Evolutionary conservation across 495 filamentous ascomycete genomes (phyloP).

Genomic region (Podospora tetraspora): DNA sequence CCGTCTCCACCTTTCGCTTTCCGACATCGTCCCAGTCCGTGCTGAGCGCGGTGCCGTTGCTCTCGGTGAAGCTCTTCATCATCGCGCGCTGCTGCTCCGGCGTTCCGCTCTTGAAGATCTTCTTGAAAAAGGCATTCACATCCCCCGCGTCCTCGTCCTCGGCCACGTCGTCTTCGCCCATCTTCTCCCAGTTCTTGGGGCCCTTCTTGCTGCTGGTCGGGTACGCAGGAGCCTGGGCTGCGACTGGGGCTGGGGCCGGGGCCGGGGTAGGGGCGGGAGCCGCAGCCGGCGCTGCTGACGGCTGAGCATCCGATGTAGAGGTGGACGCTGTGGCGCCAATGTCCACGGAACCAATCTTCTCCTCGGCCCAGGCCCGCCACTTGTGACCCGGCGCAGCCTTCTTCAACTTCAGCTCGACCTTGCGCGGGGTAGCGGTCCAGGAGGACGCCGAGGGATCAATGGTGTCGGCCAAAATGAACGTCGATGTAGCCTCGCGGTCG

Average conservation of each 20-base stretch:
- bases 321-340: background rate
- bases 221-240: conserved; percentile 53
- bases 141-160: conserved; percentile 54
- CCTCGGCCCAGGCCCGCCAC: conserved; percentile 54
- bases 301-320: background rate
- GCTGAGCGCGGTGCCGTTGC: conserved; percentile 86
- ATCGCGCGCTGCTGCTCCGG: conserved; percentile 83
- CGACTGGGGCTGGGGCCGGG: background rate
- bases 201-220: conserved; percentile 83
- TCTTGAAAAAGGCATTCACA: conserved; percentile 88
- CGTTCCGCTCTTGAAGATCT: conserved; percentile 73
- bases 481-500: conserved; percentile 42
- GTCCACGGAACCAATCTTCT: conserved; percentile 18
- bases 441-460: conserved; percentile 58
- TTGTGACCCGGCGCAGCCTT: conserved; percentile 66
- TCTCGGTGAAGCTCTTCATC: conserved; percentile 96
- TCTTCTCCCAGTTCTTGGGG: conserved; percentile 87
- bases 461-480: conserved; percentile 60
- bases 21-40: conserved; percentile 89
- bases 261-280: background rate
- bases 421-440: conserved; percentile 64
- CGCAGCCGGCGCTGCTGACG: background rate
- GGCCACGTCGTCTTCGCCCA: conserved; percentile 47
- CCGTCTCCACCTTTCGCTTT: conserved; percentile 62
- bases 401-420: conserved; percentile 73